These are phyloP conservation scores for Penicillium sp. DNA, from an alignment of 2,329 filamentous ascomycete species.

Conservation along the genomic window DNA sequence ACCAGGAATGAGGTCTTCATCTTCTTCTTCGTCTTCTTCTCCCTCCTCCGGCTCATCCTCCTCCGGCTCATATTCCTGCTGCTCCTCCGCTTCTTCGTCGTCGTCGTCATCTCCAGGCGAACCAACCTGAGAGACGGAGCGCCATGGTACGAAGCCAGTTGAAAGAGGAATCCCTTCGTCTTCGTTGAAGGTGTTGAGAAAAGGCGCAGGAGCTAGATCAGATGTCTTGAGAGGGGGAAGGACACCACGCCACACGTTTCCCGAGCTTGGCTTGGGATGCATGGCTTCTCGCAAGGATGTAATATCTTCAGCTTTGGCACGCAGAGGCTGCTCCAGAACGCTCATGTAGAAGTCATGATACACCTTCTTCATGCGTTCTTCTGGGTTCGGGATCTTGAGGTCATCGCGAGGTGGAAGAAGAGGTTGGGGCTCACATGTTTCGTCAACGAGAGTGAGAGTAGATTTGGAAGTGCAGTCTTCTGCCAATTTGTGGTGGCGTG, in stretches of 20 bases:
- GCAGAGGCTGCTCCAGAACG: not conserved
- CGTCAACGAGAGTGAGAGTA: not conserved
- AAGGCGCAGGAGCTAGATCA: not conserved
- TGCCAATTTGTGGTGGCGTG: not conserved
- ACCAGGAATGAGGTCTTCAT: too few species aligned
- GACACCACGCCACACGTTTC: slow-evolving; percentile 4
- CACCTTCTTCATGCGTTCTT: slow-evolving; percentile 1
- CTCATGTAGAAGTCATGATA: not conserved
- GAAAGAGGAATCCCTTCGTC: not conserved
- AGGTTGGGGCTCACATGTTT: not conserved
- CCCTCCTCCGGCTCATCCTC: too few species aligned
- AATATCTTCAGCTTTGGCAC: not conserved
- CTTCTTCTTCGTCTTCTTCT: too few species aligned
- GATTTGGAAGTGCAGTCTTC: not conserved
- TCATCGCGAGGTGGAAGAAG: not conserved
- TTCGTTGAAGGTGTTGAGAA: not conserved
- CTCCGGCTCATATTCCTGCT: too few species aligned
- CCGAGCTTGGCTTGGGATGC: not conserved
- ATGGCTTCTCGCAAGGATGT: not conserved
- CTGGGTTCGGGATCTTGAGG: not conserved
- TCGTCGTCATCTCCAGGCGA: too few species aligned
- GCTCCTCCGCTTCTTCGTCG: too few species aligned
- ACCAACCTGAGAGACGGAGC: not conserved
- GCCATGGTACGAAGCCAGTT: not conserved
- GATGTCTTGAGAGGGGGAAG: not conserved